Conservation (phyloP, 2,329 filamentous ascomycete genomes). For the Blumeria graminis region DNA sequence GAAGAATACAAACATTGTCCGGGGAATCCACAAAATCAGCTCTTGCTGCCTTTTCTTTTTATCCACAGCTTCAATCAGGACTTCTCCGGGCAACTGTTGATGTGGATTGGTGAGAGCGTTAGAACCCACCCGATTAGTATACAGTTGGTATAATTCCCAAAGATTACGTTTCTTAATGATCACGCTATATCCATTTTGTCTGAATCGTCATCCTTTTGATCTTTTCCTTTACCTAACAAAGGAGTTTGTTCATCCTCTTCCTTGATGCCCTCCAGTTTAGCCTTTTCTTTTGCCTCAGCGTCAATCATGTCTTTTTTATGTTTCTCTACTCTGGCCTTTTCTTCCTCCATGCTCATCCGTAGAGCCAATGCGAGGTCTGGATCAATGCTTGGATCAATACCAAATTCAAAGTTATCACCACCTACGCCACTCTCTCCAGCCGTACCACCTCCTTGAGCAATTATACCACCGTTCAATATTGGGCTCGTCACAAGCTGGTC, state of each 20-base stretch:
- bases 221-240: slow-evolving; percentile 40
- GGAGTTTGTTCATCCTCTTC: slow-evolving; percentile 32
- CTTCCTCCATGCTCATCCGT: slow-evolving; percentile 95
- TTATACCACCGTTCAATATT: slow-evolving; percentile 66
- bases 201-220: slow-evolving; percentile 27
- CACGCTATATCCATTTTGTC: slow-evolving; percentile 68
- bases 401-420: slow-evolving; percentile 52
- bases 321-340: slow-evolving; percentile 81
- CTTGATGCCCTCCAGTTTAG: slow-evolving; percentile 57
- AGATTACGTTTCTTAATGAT: background rate
- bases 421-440: slow-evolving; percentile 25
- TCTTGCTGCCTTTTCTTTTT: too few species aligned
- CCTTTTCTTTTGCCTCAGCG: slow-evolving; percentile 55
- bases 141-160: too few species aligned
- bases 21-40: too few species aligned
- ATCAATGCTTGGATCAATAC: slow-evolving; percentile 74
- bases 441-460: slow-evolving; percentile 29
- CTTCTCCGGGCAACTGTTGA: too few species aligned
- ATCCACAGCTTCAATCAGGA: too few species aligned
- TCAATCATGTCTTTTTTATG: slow-evolving; percentile 44
- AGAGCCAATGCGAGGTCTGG: slow-evolving; percentile 84
- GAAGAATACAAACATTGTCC: too few species aligned
- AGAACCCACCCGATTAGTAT: too few species aligned
- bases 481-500: slow-evolving; percentile 77
- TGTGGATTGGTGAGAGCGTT: too few species aligned